Percentiles rank a stretch among this genome's conserved stretches.
Conservation (phyloP, 1,284 basidiomycete genomes). For the Dichomitus squalens region DNA sequence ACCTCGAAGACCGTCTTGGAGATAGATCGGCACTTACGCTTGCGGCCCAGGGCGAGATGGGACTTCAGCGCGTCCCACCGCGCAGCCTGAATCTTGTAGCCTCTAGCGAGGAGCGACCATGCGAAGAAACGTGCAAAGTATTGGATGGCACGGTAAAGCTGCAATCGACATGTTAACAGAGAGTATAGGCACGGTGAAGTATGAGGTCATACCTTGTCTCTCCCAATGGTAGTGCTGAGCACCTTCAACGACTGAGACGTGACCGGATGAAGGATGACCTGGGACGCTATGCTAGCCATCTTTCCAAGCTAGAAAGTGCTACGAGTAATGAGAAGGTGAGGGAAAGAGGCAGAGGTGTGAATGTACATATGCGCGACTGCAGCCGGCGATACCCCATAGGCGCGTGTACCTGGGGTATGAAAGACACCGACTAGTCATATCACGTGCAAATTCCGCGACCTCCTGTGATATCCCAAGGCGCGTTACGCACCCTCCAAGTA, state of each 20-base stretch:
- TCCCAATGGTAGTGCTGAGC: conserved; percentile 78
- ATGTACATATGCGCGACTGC: no score
- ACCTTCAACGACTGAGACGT: conserved; percentile 79
- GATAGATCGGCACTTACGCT: conserved; percentile 55
- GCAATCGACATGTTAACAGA: conserved; percentile 2
- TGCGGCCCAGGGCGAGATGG: conserved; percentile 78
- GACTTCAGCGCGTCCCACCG: conserved; percentile 81
- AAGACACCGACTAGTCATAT: conserved; percentile 13
- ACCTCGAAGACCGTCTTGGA: neutral
- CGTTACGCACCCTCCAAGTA: neutral
- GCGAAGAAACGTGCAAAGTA: conserved; percentile 91
- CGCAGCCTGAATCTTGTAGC: conserved; percentile 64
- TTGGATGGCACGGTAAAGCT: conserved; percentile 92
- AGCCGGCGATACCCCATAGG: conserved; percentile 12
- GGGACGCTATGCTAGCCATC: conserved; percentile 71
- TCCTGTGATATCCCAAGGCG: conserved; percentile 13
- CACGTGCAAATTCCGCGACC: conserved; percentile 21
- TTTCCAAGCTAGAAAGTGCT: neutral
- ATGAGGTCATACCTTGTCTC: conserved; percentile 75
- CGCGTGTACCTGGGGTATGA: conserved; percentile 14
- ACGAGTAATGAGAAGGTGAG: neutral
- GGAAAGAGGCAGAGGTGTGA: conserved; percentile 1
- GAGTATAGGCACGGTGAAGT: neutral
- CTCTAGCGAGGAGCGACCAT: conserved; percentile 74
- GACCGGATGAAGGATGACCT: conserved; percentile 83